These are phyloP conservation scores for Trametes elegans DNA, from an alignment of 768 basidiomycete genomes.

Conservation along the genomic window DNA sequence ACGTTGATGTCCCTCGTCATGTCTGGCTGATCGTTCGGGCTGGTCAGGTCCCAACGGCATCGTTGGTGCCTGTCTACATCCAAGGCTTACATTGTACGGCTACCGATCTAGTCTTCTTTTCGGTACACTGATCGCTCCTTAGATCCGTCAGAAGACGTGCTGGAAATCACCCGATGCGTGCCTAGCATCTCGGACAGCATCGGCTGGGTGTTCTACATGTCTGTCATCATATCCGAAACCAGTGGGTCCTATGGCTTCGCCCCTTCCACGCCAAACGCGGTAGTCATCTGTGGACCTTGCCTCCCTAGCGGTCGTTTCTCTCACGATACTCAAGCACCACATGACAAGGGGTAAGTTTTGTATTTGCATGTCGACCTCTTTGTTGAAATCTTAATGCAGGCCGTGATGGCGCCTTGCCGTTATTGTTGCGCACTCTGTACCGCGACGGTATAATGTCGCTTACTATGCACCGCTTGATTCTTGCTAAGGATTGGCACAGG, in stretches of 20 bases:
- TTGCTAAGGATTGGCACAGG: background rate
- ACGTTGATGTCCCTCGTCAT: background rate
- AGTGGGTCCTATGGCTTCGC: background rate
- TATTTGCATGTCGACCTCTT: too few relatives aligned
- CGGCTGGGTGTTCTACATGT: conserved; percentile 1
- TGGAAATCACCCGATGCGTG: background rate
- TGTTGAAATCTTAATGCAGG: too few relatives aligned
- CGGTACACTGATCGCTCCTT: background rate
- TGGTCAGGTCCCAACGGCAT: background rate
- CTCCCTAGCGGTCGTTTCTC: background rate
- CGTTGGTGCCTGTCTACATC: background rate
- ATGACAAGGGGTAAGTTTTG: background rate
- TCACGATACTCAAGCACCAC: background rate
- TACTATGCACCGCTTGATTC: background rate
- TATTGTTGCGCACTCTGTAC: conserved; percentile 7
- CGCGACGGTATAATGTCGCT: background rate
- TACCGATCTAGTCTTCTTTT: background rate
- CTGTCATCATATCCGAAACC: background rate
- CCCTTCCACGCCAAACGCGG: too few relatives aligned
- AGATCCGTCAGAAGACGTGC: background rate
- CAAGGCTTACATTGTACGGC: background rate
- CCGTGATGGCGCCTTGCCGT: background rate
- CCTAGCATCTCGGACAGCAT: background rate
- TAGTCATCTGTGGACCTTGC: background rate
- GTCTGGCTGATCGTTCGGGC: background rate